Percentiles rank a stretch among this genome's conserved stretches.
phyloP scores from a whole-genome alignment of 805 yeast genomes.

The Sungouiella thailandica region DNA sequence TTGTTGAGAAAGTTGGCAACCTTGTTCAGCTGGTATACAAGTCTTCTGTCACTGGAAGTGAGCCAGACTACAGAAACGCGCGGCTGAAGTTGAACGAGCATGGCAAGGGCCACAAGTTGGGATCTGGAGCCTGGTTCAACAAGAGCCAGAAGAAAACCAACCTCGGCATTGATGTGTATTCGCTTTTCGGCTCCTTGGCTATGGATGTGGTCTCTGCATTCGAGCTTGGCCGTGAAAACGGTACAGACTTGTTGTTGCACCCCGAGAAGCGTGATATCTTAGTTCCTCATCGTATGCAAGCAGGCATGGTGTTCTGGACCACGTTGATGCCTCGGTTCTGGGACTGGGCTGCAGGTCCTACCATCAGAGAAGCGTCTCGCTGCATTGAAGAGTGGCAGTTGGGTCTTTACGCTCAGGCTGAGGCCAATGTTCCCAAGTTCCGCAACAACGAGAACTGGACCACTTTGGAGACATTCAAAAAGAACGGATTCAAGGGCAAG shows the following conservation, averaged over 20 bases:
- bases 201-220: constrained; percentile 64
- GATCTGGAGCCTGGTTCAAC: constrained; percentile 28
- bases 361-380: constrained; percentile 33
- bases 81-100: constrained; percentile 25
- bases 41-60: constrained; percentile 26
- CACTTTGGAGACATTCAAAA: constrained; percentile 31
- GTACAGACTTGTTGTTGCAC: constrained; percentile 40
- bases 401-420: constrained; percentile 29
- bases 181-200: constrained; percentile 63
- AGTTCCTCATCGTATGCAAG: constrained; percentile 43
- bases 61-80: constrained; percentile 33
- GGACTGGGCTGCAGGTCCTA: constrained; percentile 41
- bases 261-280: constrained; percentile 35
- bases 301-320: constrained; percentile 63
- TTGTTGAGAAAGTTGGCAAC: constrained; percentile 24
- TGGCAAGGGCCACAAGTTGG: constrained; percentile 27
- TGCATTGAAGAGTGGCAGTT: constrained; percentile 45
- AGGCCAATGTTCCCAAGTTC: constrained; percentile 22
- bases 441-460: constrained; percentile 18
- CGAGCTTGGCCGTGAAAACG: constrained; percentile 48
- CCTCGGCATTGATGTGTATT: constrained; percentile 50
- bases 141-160: constrained; percentile 16
- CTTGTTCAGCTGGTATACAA: constrained; percentile 22
- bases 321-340: constrained; percentile 54
- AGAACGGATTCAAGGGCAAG: constrained; percentile 26